These are phyloP conservation scores for Aspergillus intermedius DNA, from an alignment of 2,329 filamentous ascomycete genomes.

Conservation along the genomic window DNA sequence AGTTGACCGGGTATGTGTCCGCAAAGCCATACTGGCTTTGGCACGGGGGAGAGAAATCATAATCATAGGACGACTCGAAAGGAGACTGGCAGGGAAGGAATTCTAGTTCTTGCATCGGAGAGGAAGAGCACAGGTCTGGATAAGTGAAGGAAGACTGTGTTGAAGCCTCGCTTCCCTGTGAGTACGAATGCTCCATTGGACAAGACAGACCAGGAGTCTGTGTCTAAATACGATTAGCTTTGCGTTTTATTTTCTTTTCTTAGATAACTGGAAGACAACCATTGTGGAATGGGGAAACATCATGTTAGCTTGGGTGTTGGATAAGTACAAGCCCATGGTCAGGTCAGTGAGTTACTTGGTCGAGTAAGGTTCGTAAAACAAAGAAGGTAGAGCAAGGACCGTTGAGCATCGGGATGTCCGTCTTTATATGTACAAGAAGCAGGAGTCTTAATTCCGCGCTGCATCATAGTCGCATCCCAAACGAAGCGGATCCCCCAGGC, in stretches of 20 bases:
- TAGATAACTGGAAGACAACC: neutral
- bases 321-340: neutral
- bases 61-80: conserved; percentile 3
- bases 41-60: neutral
- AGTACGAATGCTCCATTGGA: conserved; percentile 16
- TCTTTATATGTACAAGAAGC: neutral
- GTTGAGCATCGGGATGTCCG: neutral
- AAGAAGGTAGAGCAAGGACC: no score
- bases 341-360: neutral
- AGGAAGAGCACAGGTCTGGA: conserved; percentile 10
- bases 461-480: neutral
- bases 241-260: neutral
- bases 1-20: neutral
- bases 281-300: neutral
- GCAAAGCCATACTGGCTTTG: neutral
- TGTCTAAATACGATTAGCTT: neutral
- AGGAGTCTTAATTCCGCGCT: neutral
- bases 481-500: neutral
- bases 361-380: neutral
- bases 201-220: neutral
- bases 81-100: conserved; percentile 2
- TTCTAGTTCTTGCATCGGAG: conserved; percentile 5
- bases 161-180: conserved; percentile 15
- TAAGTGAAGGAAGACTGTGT: conserved; percentile 11
- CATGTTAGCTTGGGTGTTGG: neutral